Conservation (phyloP, 106 monocot genomes). For the Dioscorea dumetorum region DNA sequence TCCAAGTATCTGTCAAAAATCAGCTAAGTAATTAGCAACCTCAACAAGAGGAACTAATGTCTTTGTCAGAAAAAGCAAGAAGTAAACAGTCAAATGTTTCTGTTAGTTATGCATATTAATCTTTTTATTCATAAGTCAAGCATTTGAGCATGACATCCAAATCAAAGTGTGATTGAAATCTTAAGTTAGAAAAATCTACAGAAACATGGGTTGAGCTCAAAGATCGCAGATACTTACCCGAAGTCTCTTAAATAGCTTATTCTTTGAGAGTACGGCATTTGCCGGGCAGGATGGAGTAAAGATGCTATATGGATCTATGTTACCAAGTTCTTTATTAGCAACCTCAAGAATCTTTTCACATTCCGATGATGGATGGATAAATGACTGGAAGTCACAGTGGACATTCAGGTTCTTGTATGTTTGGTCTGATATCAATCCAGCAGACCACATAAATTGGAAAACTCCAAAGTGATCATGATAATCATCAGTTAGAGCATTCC, state of each 20-base stretch:
- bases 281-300: constrained; percentile 77
- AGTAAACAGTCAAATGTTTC: too few species aligned
- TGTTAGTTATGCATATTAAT: too few species aligned
- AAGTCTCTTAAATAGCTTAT: constrained; percentile 69
- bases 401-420: constrained; percentile 71
- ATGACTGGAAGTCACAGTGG: constrained; percentile 79
- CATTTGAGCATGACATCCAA: too few species aligned
- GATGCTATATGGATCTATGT: constrained; percentile 95
- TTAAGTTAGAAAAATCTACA: background rate
- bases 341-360: constrained; percentile 71
- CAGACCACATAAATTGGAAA: constrained; percentile 95
- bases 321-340: constrained; percentile 67
- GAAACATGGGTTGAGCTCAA: background rate
- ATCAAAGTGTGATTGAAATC: background rate
- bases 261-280: constrained; percentile 42
- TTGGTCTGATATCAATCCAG: constrained; percentile 89
- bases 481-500: constrained; percentile 95
- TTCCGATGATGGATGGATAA: constrained; percentile 55
- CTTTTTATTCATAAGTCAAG: too few species aligned
- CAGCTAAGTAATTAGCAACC: background rate
- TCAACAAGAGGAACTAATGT: background rate
- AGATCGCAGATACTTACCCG: constrained; percentile 35
- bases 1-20: constrained; percentile 43
- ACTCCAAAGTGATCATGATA: constrained; percentile 78
- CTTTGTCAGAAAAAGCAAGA: background rate